These are phyloP conservation scores for Colletotrichum godetiae DNA, from an alignment of 2,329 filamentous ascomycete genomes.

Conservation along the genomic window DNA sequence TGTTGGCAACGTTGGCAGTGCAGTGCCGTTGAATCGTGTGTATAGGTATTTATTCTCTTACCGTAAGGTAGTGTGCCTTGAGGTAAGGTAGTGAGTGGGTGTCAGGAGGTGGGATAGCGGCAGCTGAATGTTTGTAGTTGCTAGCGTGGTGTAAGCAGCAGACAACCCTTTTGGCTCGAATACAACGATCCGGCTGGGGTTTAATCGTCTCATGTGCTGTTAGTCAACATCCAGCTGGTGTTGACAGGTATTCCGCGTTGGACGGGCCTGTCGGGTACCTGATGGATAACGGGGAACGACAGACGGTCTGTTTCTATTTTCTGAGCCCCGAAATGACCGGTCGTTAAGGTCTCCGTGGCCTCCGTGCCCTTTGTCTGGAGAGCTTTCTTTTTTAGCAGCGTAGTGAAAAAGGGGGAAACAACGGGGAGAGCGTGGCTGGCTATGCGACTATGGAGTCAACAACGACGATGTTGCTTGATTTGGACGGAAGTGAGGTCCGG, in stretches of 20 bases:
- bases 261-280: constrained; percentile 26
- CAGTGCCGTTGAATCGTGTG: neutral
- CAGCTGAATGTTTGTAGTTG: neutral
- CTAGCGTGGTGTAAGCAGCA: neutral
- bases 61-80: too few relatives aligned
- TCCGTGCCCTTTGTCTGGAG: neutral
- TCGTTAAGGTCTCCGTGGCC: neutral
- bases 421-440: neutral
- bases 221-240: neutral
- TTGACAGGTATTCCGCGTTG: constrained; percentile 5
- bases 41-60: too few relatives aligned
- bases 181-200: neutral
- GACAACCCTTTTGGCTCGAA: neutral
- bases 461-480: constrained; percentile 7
- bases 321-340: neutral
- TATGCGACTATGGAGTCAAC: neutral
- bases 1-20: neutral
- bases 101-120: constrained; percentile 8
- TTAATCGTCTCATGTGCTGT: constrained; percentile 14
- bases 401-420: neutral
- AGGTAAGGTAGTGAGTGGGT: neutral
- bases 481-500: constrained; percentile 8
- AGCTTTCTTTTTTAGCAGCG: neutral
- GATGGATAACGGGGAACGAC: neutral
- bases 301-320: constrained; percentile 15